Conservation (phyloP, 192 early-diverging fungal genomes). For the Coemansia sp. region DNA sequence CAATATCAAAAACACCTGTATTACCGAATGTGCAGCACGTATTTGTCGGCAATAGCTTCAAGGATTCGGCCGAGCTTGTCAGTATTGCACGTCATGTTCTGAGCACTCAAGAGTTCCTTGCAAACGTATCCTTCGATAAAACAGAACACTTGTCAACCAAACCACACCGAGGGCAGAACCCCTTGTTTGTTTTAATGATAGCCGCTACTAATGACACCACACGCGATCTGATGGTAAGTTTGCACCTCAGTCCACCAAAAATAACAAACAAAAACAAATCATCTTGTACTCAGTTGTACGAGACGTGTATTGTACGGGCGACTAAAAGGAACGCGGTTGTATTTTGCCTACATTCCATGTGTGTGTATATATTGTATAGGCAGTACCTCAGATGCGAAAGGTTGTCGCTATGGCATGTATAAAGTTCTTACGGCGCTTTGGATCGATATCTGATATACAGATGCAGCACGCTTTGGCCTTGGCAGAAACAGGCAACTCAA, state of each 20-base stretch:
- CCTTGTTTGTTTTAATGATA: constrained; percentile 38
- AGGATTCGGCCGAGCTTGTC: constrained; percentile 19
- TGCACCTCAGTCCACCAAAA: neutral
- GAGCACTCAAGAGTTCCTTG: constrained; percentile 17
- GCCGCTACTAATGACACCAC: neutral
- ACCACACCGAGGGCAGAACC: constrained; percentile 12
- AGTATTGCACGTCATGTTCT: constrained; percentile 17
- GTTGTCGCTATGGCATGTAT: constrained; percentile 26
- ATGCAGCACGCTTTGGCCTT: constrained; percentile 20
- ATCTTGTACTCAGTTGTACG: too few relatives aligned
- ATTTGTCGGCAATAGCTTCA: constrained; percentile 15
- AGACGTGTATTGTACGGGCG: too few relatives aligned
- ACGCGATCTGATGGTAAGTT: neutral
- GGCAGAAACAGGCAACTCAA: neutral
- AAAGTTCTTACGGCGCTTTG: constrained; percentile 42
- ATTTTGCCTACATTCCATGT: too few relatives aligned
- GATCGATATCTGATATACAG: constrained; percentile 27
- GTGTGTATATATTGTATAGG: neutral
- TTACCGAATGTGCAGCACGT: constrained; percentile 35
- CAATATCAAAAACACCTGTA: constrained; percentile 29
- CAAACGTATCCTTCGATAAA: neutral
- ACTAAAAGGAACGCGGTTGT: too few relatives aligned
- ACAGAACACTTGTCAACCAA: neutral
- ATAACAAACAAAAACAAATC: neutral
- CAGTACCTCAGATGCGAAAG: neutral